Evolutionary conservation across 2,329 filamentous ascomycete genomes (phyloP), one percentile per base, ranked within the genome.

Genomic region (Pestalotiopsis sp.): DNA sequence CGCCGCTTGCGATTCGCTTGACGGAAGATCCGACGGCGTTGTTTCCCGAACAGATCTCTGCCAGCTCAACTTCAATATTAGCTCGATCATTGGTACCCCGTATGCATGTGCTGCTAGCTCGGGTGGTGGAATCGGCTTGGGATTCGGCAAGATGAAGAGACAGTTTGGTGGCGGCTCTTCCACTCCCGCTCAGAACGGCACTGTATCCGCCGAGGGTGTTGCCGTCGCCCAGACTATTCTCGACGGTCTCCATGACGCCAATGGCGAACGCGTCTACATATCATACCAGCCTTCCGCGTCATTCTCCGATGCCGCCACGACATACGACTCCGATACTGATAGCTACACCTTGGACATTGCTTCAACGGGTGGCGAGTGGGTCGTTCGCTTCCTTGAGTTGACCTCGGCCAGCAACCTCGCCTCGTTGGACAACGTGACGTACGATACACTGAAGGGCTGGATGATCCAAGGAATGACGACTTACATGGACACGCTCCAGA

Each of bases 21-120:
- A 90, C 68, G 87, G 87, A 7, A 80, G 80, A 59, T 81, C 79
- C 0, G 87, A 89, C 67, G 86, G 87, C 13, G 85, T 89, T 4
- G 80, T 90, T 59, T 71, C 76, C 27, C 75, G 79, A 4, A 75
- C 79, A 0, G 79, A 82, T 40, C 75, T 79, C 23, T 80, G 78
- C 73, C 75, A 74, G 68, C 73, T 81, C 13, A 72, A 74, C 14
- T 80, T 80, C 69, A 72, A 88, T 72, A 72, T 85, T 36, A 82
- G 75, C 68, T 76, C 79, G 13, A 82, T 80, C 56, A 77, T 87
- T 66, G 86, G 86, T 23, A 70, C 78, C 65, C 64, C 81, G 2
- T 89, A 81, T 71, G 75, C 75, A 63, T 81, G 80, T 67, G 74
- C 81, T 73, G 73, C 87, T 80, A 66, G 80, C 76, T 59, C 81